Evolutionary conservation across 345 rosid species (phyloP).

Genomic region (Erucastrum elatum): DNA sequence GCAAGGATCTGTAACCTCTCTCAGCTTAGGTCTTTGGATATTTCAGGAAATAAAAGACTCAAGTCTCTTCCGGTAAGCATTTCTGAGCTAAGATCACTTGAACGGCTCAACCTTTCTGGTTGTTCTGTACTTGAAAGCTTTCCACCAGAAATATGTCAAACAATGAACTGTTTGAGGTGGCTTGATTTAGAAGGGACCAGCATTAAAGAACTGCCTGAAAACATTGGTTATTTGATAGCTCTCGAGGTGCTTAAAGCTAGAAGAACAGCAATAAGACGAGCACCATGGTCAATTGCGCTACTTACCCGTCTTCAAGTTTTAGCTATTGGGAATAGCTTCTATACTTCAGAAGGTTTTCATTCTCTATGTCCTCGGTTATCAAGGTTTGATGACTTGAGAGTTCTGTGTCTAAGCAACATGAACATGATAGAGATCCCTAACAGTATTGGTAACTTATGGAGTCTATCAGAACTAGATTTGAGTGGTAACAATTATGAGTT

Average conservation of each 20-base stretch:
- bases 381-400: slow-evolving; percentile 32
- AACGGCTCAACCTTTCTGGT: slow-evolving; percentile 34
- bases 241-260: slow-evolving; percentile 36
- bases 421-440: slow-evolving; percentile 34
- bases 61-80: slow-evolving; percentile 32
- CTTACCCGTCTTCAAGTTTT: slow-evolving; percentile 28
- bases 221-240: slow-evolving; percentile 33
- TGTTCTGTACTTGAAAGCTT: slow-evolving; percentile 35
- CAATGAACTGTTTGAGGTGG: slow-evolving; percentile 38
- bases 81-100: slow-evolving; percentile 33
- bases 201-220: slow-evolving; percentile 35
- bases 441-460: slow-evolving; percentile 32
- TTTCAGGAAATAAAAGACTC: slow-evolving; percentile 30
- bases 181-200: slow-evolving; percentile 30
- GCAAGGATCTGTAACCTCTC: slow-evolving; percentile 27
- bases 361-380: slow-evolving; percentile 29
- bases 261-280: slow-evolving; percentile 26
- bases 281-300: slow-evolving; percentile 21
- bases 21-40: slow-evolving; percentile 28
- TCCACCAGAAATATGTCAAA: slow-evolving; percentile 28
- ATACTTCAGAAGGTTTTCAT: slow-evolving; percentile 1
- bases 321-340: slow-evolving; percentile 16
- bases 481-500: slow-evolving; percentile 33
- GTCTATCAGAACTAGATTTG: slow-evolving; percentile 25
- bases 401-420: slow-evolving; percentile 32